Base-by-base conservation (phyloP, 208 protist genomes). In the Wallacemonas sp. region DNA sequence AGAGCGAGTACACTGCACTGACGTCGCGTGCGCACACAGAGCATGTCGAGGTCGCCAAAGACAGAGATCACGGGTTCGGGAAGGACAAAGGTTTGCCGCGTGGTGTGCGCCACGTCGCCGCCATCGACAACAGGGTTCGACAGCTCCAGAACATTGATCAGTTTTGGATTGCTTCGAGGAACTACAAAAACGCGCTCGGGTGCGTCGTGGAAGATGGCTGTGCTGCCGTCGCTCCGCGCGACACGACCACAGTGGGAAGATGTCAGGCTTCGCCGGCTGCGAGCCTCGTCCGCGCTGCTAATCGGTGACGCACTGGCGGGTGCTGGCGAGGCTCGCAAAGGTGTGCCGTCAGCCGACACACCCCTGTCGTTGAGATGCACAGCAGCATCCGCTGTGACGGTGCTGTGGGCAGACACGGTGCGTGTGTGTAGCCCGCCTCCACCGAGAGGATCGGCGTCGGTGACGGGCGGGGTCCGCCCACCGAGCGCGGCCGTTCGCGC, bases 1-100 rank as follows among this genome's bases (percentile, higher is more conserved):
- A 90, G 74, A 1, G 76, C 83, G 22, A 93, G 58, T 24, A 93
- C 48, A 50, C 73, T 76, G 67, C 86, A 88, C 53, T 84, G 83
- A 4, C 74, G 72, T 0, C 79, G 73, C 76, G 88, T 85, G 3
- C 87, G 81, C 29, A 93, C 68, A 45, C 87, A 93, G 21, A 81
- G 76, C n/a, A 76, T 82, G 2, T 62, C 70, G 4, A 69, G 66
- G 45, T 78, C 66, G 12, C 52, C 81, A 29, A 84, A 66, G 38
- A 78, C 46, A 2, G 36, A 38, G 30, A 81, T 73, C 41, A 73
- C 78, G 10, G 66, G 85, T 34, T 89, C 79, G 3, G 78, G 81
- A 34, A 92, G 71, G 19, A 85, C 63, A 37, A 68, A 76, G 37
- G 58, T 62, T 65, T 75, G 63, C 17, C 38, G 36, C 13, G 10